Percentiles rank a stretch among this genome's conserved stretches.
These are phyloP conservation scores for Vanilla planifolia DNA, from an alignment of 106 monocot genomes.

Conservation along the genomic window DNA sequence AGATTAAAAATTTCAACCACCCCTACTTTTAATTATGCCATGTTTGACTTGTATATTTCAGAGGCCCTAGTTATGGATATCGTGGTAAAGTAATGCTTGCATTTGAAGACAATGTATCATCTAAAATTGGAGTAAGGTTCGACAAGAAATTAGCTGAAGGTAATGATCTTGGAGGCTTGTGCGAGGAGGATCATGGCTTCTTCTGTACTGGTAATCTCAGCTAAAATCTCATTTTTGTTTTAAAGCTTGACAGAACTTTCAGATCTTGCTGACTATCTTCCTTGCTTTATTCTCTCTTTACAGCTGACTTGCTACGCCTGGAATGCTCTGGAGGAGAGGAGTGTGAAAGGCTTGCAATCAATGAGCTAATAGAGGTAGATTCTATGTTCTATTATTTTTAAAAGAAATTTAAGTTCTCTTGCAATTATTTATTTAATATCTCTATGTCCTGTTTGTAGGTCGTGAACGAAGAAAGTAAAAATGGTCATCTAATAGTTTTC, in stretches of 20 bases:
- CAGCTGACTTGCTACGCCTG: conserved; percentile 50
- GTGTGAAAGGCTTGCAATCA: conserved; percentile 50
- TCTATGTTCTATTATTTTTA: not conserved
- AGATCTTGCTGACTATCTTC: not conserved
- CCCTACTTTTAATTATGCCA: not conserved
- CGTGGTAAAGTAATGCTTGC: conserved; percentile 85
- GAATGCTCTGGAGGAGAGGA: conserved; percentile 54
- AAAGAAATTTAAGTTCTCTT: not conserved
- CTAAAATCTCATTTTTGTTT: not conserved
- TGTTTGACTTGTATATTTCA: conserved; percentile 12
- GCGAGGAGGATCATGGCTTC: conserved; percentile 97
- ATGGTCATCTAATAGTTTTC: conserved; percentile 70
- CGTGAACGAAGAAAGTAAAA: conserved; percentile 71
- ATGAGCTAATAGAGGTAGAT: conserved; percentile 51
- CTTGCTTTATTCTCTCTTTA: not conserved
- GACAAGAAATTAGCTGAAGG: conserved; percentile 85
- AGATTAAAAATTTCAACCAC: too few species aligned
- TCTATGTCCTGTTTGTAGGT: conserved; percentile 33
- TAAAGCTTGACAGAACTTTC: not conserved
- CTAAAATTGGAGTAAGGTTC: conserved; percentile 96
- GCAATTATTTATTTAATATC: not conserved
- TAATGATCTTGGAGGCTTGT: conserved; percentile 89
- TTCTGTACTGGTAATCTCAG: conserved; percentile 64
- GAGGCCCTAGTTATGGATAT: conserved; percentile 65
- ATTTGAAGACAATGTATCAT: conserved; percentile 79